Conservation (phyloP, 2,329 filamentous ascomycete species). For the Cladosporium cucumerinum region DNA sequence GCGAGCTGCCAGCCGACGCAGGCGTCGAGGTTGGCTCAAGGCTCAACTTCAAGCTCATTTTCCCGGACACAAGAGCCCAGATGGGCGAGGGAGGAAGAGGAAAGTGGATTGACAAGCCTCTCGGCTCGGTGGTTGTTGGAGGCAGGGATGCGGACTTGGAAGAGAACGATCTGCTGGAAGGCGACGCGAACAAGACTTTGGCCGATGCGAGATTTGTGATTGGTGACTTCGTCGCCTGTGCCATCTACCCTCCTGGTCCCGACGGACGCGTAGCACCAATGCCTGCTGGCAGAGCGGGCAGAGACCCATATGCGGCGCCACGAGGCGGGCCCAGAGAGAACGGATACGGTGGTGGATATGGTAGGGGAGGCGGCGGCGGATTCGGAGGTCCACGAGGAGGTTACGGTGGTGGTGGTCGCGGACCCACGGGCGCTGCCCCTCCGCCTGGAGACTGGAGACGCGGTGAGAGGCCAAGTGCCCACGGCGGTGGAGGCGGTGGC, state of each 20-base stretch:
- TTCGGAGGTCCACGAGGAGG: constrained; percentile 19
- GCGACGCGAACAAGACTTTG: constrained; percentile 69
- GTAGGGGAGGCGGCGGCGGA: constrained; percentile 22
- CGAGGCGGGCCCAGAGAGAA: constrained; percentile 32
- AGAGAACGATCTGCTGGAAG: constrained; percentile 39
- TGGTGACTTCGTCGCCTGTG: constrained; percentile 83
- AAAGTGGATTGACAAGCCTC: constrained; percentile 72
- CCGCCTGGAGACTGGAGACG: constrained; percentile 39
- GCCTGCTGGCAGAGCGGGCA: constrained; percentile 49
- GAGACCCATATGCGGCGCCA: constrained; percentile 36
- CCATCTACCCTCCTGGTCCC: constrained; percentile 69
- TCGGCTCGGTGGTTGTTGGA: constrained; percentile 78
- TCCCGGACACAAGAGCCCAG: constrained; percentile 64
- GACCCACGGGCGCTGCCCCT: constrained; percentile 30
- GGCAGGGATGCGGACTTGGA: constrained; percentile 29
- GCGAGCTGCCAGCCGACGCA: constrained; percentile 65
- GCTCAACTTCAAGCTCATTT: constrained; percentile 83
- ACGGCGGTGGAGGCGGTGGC: constrained; percentile 20
- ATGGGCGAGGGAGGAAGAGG: constrained; percentile 45
- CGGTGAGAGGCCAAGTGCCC: constrained; percentile 34
- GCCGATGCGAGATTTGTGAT: constrained; percentile 77
- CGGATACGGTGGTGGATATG: constrained; percentile 29
- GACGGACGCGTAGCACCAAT: constrained; percentile 70
- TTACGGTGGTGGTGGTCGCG: constrained; percentile 26
- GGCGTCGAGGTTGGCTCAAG: constrained; percentile 74